Evolutionary conservation across 2,329 filamentous ascomycete genomes (phyloP).

Genomic region (Stenocarpella maydis): DNA sequence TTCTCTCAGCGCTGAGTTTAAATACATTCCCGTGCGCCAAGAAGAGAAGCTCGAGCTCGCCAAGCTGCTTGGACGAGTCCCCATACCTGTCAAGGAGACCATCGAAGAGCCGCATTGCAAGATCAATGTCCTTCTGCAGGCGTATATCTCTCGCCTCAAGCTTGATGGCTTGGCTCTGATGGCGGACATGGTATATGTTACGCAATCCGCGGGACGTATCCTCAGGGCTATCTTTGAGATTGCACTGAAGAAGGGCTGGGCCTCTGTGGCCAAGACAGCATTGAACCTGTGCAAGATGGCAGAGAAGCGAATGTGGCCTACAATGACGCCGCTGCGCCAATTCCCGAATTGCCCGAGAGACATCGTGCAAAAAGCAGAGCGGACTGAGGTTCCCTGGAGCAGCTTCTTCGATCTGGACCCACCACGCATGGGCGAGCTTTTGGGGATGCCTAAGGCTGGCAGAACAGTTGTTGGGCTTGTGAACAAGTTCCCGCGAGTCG

Average conservation of each 20-base stretch:
- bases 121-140: conserved; percentile 96
- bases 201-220: conserved; percentile 96
- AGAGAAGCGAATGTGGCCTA: conserved; percentile 99
- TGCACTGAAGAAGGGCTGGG: conserved; percentile 95
- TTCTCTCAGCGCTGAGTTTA: conserved; percentile 95
- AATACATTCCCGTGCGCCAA: conserved; percentile 96
- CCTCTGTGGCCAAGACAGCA: conserved; percentile 89
- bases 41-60: conserved; percentile 97
- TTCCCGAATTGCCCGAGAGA: conserved; percentile 85
- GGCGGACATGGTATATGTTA: conserved; percentile 99
- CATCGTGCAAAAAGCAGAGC: conserved; percentile 89
- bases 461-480: conserved; percentile 86
- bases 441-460: conserved; percentile 89
- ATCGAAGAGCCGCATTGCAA: conserved; percentile 97
- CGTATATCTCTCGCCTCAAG: conserved; percentile 94
- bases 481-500: conserved; percentile 90
- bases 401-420: conserved; percentile 97
- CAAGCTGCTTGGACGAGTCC: conserved; percentile 87
- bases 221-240: conserved; percentile 96
- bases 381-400: conserved; percentile 91
- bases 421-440: conserved; percentile 92
- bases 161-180: conserved; percentile 94
- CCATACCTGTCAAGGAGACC: conserved; percentile 96
- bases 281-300: conserved; percentile 98
- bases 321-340: conserved; percentile 94